A percentile compares a stretch with the other conserved stretches of the same genome.
phyloP scores from a whole-genome alignment of 495 filamentous ascomycete genomes.

The Talaromyces thailandensis region DNA sequence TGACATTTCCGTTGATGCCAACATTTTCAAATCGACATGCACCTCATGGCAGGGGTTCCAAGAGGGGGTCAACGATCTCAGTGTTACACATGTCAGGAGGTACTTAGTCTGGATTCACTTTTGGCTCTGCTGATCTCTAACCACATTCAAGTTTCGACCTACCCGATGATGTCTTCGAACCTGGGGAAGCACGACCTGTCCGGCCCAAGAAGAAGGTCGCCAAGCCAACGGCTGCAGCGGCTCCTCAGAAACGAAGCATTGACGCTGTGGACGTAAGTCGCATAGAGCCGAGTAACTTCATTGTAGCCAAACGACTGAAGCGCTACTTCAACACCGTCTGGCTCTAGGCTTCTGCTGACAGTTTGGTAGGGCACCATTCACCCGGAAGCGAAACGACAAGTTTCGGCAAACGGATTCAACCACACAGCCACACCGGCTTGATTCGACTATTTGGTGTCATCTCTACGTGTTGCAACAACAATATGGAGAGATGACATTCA shows the following conservation, averaged over 20 bases:
- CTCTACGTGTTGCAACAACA: neutral
- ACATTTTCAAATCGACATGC: slow-evolving; percentile 65
- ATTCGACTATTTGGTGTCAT: slow-evolving; percentile 3
- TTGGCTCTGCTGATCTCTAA: neutral
- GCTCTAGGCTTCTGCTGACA: slow-evolving; percentile 13
- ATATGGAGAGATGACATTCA: neutral
- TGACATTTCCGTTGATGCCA: slow-evolving; percentile 62
- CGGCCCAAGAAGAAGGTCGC: slow-evolving; percentile 55
- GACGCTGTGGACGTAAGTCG: slow-evolving; percentile 41
- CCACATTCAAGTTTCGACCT: slow-evolving; percentile 57
- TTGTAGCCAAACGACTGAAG: slow-evolving; percentile 15
- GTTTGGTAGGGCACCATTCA: slow-evolving; percentile 21
- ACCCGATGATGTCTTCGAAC: slow-evolving; percentile 79
- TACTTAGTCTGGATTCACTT: slow-evolving; percentile 28
- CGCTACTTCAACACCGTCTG: slow-evolving; percentile 13
- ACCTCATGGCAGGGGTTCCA: slow-evolving; percentile 58
- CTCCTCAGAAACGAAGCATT: slow-evolving; percentile 33
- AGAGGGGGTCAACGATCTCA: slow-evolving; percentile 52
- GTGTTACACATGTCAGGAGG: slow-evolving; percentile 70
- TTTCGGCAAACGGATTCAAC: slow-evolving; percentile 22
- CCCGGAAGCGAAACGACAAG: slow-evolving; percentile 30
- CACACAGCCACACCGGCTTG: slow-evolving; percentile 28
- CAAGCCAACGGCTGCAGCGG: slow-evolving; percentile 26
- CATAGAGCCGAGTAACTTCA: slow-evolving; percentile 5
- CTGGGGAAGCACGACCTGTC: slow-evolving; percentile 63